Conservation (phyloP, 768 basidiomycete genomes). For the Amanita inopinata region DNA sequence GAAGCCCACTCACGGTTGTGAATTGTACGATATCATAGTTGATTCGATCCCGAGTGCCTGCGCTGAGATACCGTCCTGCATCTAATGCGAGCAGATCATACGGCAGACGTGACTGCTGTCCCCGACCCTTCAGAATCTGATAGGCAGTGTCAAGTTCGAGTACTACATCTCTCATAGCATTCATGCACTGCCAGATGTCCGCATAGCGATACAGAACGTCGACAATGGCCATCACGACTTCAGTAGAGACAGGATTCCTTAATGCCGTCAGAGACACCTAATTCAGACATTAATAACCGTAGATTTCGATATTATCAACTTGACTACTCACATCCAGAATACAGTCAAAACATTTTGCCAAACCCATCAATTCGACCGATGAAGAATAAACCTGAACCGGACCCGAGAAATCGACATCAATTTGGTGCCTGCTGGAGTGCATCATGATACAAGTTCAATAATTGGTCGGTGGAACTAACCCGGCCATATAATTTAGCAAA, state of each 20-base stretch:
- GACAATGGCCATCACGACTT: conserved; percentile 52
- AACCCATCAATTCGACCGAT: conserved; percentile 49
- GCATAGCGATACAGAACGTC: conserved; percentile 64
- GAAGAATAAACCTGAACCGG: conserved; percentile 49
- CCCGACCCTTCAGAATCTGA: conserved; percentile 51
- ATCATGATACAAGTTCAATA: background rate
- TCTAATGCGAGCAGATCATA: conserved; percentile 60
- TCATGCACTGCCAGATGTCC: conserved; percentile 73
- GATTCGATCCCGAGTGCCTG: conserved; percentile 48
- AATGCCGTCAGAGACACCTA: conserved; percentile 48
- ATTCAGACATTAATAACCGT: conserved; percentile 8
- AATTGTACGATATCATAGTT: conserved; percentile 51
- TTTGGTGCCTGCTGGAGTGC: conserved; percentile 11
- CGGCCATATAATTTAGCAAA: conserved; percentile 41
- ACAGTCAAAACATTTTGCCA: conserved; percentile 54
- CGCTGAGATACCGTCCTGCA: conserved; percentile 43
- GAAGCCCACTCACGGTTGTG: conserved; percentile 37
- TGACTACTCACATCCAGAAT: conserved; percentile 50
- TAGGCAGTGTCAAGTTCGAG: conserved; percentile 53
- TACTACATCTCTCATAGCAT: conserved; percentile 44
- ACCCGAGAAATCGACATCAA: conserved; percentile 22
- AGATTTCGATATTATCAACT: background rate
- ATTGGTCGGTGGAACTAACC: conserved; percentile 25
- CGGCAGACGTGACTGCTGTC: conserved; percentile 55
- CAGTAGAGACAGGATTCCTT: conserved; percentile 38